Evolutionary conservation across 805 yeast genomes (phyloP).

Genomic region (Cyberlindnera sargentensis): DNA sequence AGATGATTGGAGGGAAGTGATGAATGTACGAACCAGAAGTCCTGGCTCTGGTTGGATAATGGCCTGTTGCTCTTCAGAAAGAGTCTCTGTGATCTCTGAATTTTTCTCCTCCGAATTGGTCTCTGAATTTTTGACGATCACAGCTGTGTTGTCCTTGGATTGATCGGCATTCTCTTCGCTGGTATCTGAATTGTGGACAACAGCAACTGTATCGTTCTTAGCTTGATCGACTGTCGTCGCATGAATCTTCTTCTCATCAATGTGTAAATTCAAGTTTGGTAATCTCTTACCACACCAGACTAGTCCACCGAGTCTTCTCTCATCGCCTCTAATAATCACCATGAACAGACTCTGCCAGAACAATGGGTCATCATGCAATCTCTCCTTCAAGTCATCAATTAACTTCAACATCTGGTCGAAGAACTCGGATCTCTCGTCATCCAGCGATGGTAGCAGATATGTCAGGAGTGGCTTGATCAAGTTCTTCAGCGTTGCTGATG

Average conservation of each 20-base stretch:
- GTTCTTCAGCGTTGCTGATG: constrained; percentile 41
- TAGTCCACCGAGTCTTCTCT: constrained; percentile 76
- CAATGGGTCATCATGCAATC: constrained; percentile 57
- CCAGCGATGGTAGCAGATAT: constrained; percentile 79
- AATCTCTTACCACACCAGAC: constrained; percentile 63
- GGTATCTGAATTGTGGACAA: too few species aligned
- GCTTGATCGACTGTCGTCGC: too few species aligned
- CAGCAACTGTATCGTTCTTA: too few species aligned
- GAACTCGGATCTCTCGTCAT: constrained; percentile 85
- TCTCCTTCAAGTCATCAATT: constrained; percentile 50
- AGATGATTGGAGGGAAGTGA: constrained; percentile 58
- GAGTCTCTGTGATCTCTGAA: too few species aligned
- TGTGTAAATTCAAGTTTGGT: constrained; percentile 45
- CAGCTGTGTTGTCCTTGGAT: constrained; percentile 1
- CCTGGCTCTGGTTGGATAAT: constrained; percentile 77
- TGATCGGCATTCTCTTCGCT: constrained; percentile 8
- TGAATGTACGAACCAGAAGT: constrained; percentile 64
- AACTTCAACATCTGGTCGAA: constrained; percentile 54
- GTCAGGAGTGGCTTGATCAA: constrained; percentile 65
- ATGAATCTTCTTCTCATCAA: too few species aligned
- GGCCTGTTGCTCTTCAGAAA: constrained; percentile 47
- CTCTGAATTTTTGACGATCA: constrained; percentile 16
- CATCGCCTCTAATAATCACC: constrained; percentile 70
- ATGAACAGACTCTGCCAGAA: constrained; percentile 85
- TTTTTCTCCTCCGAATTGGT: constrained; percentile 4